Evolutionary conservation across 2,329 filamentous ascomycete genomes (phyloP).

Genomic region (Cladosporium sp.): DNA sequence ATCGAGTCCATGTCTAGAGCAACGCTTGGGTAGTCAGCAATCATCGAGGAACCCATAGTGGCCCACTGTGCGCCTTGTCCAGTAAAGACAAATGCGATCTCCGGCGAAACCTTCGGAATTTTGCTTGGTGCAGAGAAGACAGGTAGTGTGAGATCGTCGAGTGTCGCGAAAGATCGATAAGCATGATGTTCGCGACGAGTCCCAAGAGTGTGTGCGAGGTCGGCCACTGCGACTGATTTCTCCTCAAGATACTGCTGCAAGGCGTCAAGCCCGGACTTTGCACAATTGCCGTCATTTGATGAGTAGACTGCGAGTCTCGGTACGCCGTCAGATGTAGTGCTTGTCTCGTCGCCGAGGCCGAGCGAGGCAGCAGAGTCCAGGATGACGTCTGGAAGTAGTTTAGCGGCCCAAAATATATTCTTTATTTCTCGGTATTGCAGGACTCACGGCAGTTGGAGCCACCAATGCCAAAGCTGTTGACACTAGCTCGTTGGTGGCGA

Average conservation of each 20-base stretch:
- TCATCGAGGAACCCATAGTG: slow-evolving; percentile 25
- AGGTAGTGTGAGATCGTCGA: neutral
- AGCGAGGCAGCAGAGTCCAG: slow-evolving; percentile 19
- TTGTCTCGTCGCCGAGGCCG: too few species aligned
- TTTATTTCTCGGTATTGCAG: too few species aligned
- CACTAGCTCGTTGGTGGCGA: slow-evolving; percentile 19
- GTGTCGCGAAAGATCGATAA: too few species aligned
- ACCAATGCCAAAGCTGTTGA: slow-evolving; percentile 32
- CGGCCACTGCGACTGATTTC: neutral
- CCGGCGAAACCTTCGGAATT: neutral
- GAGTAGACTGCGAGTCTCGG: too few species aligned
- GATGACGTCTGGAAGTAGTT: slow-evolving; percentile 26
- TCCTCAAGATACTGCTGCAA: neutral
- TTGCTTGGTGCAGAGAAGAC: neutral
- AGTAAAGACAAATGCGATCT: slow-evolving; percentile 20
- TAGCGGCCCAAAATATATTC: too few species aligned
- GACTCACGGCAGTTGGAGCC: slow-evolving; percentile 26
- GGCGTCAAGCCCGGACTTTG: neutral
- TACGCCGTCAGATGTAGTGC: too few species aligned
- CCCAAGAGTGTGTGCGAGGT: neutral
- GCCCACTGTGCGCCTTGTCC: slow-evolving; percentile 29
- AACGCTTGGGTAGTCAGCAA: slow-evolving; percentile 12
- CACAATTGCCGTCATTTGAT: neutral
- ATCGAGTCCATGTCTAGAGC: too few species aligned
- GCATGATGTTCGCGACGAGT: too few species aligned